Evolutionary conservation across 2,329 filamentous ascomycete species (phyloP), one percentile per base, ranked within the genome.

Genomic region (Emmonsiellopsis sp.): DNA sequence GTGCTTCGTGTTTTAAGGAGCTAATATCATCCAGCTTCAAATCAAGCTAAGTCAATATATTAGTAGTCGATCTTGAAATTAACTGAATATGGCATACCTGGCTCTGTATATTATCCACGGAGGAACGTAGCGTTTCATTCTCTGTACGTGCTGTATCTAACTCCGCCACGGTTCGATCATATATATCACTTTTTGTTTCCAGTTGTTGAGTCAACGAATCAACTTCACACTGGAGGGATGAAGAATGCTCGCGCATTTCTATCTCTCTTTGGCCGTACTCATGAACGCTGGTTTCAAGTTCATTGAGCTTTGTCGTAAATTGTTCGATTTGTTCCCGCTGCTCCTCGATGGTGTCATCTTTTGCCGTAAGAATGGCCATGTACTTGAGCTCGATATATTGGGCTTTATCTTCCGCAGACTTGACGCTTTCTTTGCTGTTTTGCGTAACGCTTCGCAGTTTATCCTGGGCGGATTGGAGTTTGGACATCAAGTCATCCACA

Each of bases 271-370:
- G 32, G 9, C 11, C 30, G 8, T 11, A 26, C 15, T 51, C 42
- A 15, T 47, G 30, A 7, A 26, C 32, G n/a, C 1, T 7, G 11
- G 42, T 59, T 4, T 54, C 56, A 7, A 64, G 43, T 31, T 60
- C 46, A 15, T 60, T 52, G 54, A 61, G 62, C 40, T 65, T 59
- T 32, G 55, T 55, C 53, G 50, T 56, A n/a, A 63, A 55, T 13
- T 52, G 46, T 42, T 59, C 58, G 4, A 73, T 53, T 30, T 70
- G 59, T 44, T 71, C 65, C 30, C 74, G 67, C 10, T 73, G 58
- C 41, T 72, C 69, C 30, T 75, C 73, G 4, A 76, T 52, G 5
- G 67, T 64, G 52, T 78, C 75, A 34, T 77, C 71, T 53, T 72
- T 75, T 16, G 69, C 70, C 1, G 73, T 73, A 4, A 73, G 54